Percentiles rank a stretch among this genome's conserved stretches.
Evolutionary conservation across 495 filamentous ascomycete species (phyloP).

Genomic region (Xylaria sp.): DNA sequence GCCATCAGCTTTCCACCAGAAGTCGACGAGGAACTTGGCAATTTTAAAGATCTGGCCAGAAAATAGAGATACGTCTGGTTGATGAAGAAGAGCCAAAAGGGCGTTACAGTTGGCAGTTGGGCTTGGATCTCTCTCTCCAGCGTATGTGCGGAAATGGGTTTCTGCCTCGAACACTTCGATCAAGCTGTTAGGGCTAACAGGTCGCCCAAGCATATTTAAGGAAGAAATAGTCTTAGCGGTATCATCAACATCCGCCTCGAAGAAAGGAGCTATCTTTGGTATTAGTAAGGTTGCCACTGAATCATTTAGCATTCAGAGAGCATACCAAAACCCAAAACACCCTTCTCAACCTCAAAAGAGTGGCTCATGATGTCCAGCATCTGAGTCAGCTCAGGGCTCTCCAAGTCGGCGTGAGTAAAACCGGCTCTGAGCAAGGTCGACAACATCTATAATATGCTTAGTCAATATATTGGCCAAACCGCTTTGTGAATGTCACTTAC

Average conservation of each 20-base stretch:
- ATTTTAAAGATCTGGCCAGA: conserved; percentile 32
- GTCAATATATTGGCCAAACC: conserved; percentile 22
- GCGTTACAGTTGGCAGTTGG: conserved; percentile 56
- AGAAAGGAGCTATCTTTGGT: conserved; percentile 35
- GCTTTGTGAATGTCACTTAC: conserved; percentile 32
- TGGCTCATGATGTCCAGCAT: conserved; percentile 32
- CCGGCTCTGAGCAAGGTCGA: conserved; percentile 34
- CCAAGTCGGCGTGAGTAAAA: conserved; percentile 30
- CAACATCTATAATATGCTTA: conserved; percentile 17
- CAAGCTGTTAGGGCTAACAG: conserved; percentile 36
- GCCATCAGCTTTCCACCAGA: conserved; percentile 33
- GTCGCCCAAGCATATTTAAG: conserved; percentile 41
- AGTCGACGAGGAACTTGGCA: conserved; percentile 36
- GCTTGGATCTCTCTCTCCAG: conserved; percentile 46
- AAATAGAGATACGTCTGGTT: conserved; percentile 26
- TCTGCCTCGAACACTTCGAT: conserved; percentile 45
- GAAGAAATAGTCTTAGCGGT: conserved; percentile 52
- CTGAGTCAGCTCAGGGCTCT: conserved; percentile 34
- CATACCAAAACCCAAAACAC: conserved; percentile 36
- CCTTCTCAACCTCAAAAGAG: conserved; percentile 28
- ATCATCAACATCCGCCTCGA: conserved; percentile 56
- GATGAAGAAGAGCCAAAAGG: conserved; percentile 44
- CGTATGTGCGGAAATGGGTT: conserved; percentile 50
- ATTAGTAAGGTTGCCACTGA: conserved; percentile 4
- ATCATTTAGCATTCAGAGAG: background rate